Evolutionary conservation across 2,329 filamentous ascomycete genomes (phyloP), one percentile per base, ranked within the genome.

Genomic region (Colletotrichum sp.): DNA sequence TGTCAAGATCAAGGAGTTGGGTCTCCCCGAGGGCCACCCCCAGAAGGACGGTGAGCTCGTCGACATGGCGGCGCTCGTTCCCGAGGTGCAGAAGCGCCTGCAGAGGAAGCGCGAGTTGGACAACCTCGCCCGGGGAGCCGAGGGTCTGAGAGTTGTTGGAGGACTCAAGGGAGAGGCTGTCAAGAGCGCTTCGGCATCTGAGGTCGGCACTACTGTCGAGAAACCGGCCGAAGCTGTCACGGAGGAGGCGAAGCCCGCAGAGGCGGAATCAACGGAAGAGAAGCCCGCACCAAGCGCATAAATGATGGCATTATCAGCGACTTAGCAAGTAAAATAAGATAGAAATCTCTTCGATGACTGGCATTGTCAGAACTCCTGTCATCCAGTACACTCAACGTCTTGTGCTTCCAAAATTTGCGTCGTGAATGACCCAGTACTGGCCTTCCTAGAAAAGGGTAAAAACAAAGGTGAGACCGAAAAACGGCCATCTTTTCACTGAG

Each of bases 31-130:
- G 54, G 95, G 92, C 31, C 94, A 98, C 87, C 93, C 95, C 0
- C 95, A 98, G 83, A 98, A 98, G 87, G 94, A 98, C 73, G 96
- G 96, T 64, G 89, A 96, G 55, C 84, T 95, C 70, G 91, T 98
- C 27, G 86, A 92, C 67, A 87, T 93, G 76, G 84, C 83, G 36
- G 87, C 92, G 69, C 84, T 96, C 80, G 90, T 92, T 4, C 82
- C 85, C 15, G 93, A 95, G 83, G 87, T 95, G 55, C 90, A 88
- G 82, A 78, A 74, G 75, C 80, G 85, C 18, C 81, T 87, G 64
- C 80, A 82, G 70, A 82, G 85, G 72, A 87, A 86, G 78, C 81
- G 83, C 65, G 82, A 83, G 77, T 79, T 88, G 43, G 86, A 88
- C 69, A 80, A 83, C 24, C 81, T 88, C 74, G 83, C 84, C 4